These are phyloP conservation scores for Salix caprea DNA, from an alignment of 345 rosid species.

Conservation along the genomic window DNA sequence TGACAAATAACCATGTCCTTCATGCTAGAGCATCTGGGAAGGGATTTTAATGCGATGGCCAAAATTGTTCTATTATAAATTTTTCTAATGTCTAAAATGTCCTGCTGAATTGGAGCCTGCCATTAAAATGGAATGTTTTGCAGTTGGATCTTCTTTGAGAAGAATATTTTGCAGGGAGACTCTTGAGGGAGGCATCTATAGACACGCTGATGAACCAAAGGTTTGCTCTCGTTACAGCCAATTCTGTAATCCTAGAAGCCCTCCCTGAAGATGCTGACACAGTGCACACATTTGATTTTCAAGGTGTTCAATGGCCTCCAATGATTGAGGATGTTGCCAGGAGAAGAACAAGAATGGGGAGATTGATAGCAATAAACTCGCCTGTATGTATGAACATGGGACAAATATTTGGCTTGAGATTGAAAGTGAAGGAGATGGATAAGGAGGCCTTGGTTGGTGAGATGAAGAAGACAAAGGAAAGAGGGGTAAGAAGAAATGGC, in stretches of 20 bases:
- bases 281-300: constrained; percentile 34
- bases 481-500: constrained; percentile 19
- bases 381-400: constrained; percentile 22
- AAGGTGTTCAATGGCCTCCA: constrained; percentile 44
- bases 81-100: too few species aligned
- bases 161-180: background rate
- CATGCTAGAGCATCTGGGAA: too few species aligned
- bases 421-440: constrained; percentile 27
- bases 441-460: constrained; percentile 23
- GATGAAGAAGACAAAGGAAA: constrained; percentile 10
- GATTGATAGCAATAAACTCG: constrained; percentile 21
- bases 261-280: constrained; percentile 18
- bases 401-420: constrained; percentile 21
- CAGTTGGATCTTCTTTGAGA: background rate
- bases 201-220: constrained; percentile 5
- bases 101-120: too few species aligned
- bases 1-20: too few species aligned
- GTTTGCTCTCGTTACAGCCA: constrained; percentile 44
- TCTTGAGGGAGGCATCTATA: constrained; percentile 9
- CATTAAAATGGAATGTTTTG: background rate
- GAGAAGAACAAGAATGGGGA: constrained; percentile 8
- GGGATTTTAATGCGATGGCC: too few species aligned
- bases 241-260: constrained; percentile 37
- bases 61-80: too few species aligned
- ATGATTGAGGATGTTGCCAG: constrained; percentile 30